phyloP scores from a whole-genome alignment of 306 rosid species.

The Vigna nakashimae region DNA sequence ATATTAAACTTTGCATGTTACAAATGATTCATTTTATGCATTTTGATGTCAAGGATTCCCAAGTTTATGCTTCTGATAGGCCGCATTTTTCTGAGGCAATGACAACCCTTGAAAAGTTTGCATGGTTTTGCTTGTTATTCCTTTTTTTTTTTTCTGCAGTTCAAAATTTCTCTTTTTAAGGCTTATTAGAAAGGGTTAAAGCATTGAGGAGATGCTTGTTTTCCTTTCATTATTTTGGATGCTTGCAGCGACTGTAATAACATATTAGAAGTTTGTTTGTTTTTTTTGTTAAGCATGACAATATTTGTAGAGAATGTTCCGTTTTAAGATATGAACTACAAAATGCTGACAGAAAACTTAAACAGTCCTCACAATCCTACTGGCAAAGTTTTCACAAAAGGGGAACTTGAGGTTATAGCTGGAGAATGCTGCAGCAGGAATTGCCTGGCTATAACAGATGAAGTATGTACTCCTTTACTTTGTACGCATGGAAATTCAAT shows the following conservation, averaged over 20 bases:
- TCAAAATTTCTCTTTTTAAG: not conserved
- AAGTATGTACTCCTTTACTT: slow-evolving; percentile 57
- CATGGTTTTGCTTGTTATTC: slow-evolving; percentile 1
- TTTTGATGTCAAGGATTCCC: slow-evolving; percentile 21
- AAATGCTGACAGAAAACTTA: slow-evolving; percentile 52
- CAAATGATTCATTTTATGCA: slow-evolving; percentile 24
- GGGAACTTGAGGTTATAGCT: slow-evolving; percentile 83
- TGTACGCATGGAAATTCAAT: slow-evolving; percentile 8
- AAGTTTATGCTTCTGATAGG: not conserved
- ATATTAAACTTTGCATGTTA: not conserved
- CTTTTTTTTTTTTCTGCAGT: not conserved
- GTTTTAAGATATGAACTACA: slow-evolving; percentile 41
- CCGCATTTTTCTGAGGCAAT: slow-evolving; percentile 1
- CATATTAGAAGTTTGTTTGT: not conserved
- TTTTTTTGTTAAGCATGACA: not conserved
- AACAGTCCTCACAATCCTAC: slow-evolving; percentile 96
- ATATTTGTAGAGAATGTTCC: slow-evolving; percentile 31
- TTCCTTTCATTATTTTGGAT: slow-evolving; percentile 9
- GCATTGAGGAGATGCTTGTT: slow-evolving; percentile 11
- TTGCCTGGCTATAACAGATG: slow-evolving; percentile 87
- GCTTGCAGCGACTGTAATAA: slow-evolving; percentile 16
- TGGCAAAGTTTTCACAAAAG: slow-evolving; percentile 83
- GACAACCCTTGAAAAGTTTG: slow-evolving; percentile 27
- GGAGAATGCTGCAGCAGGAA: slow-evolving; percentile 63
- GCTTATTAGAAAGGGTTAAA: not conserved